A percentile compares a stretch with the other conserved stretches of the same genome.
Conservation (phyloP, 495 filamentous ascomycete genomes). For the Aspergillus heteromorphus region DNA sequence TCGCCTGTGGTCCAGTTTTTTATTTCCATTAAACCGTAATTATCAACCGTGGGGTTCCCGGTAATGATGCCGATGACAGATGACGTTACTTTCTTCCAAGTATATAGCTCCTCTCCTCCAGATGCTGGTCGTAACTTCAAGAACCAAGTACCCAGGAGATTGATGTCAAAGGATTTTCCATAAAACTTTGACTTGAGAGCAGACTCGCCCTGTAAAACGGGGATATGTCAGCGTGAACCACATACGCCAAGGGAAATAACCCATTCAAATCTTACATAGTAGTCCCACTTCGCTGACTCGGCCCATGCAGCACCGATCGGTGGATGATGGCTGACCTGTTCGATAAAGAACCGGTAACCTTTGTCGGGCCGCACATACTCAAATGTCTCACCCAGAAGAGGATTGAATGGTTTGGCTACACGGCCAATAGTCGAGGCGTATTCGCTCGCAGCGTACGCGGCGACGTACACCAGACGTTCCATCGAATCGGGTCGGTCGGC, state of each 20-base stretch:
- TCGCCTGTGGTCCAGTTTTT: constrained; percentile 96
- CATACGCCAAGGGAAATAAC: background rate
- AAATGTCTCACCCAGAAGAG: constrained; percentile 91
- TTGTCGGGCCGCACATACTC: constrained; percentile 95
- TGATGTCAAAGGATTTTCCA: constrained; percentile 95
- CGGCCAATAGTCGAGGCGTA: constrained; percentile 95
- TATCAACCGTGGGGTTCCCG: constrained; percentile 93
- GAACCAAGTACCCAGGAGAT: constrained; percentile 96
- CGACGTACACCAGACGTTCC: constrained; percentile 93
- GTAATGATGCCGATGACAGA: constrained; percentile 98
- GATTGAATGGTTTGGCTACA: constrained; percentile 97
- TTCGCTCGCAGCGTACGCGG: constrained; percentile 90
- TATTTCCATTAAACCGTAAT: constrained; percentile 96
- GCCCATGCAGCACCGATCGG: constrained; percentile 92
- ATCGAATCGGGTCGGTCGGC: constrained; percentile 80
- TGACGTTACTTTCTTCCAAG: constrained; percentile 98
- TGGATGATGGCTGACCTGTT: constrained; percentile 97
- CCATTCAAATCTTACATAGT: constrained; percentile 54
- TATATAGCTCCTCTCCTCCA: constrained; percentile 86
- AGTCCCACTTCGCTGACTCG: constrained; percentile 91
- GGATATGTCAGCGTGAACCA: background rate
- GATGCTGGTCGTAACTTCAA: constrained; percentile 73
- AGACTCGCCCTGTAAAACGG: constrained; percentile 66
- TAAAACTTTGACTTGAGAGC: constrained; percentile 98
- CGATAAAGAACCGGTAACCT: constrained; percentile 95